Conservation (phyloP, 768 basidiomycete species). For the Lanmaoa pseudosensibilis region DNA sequence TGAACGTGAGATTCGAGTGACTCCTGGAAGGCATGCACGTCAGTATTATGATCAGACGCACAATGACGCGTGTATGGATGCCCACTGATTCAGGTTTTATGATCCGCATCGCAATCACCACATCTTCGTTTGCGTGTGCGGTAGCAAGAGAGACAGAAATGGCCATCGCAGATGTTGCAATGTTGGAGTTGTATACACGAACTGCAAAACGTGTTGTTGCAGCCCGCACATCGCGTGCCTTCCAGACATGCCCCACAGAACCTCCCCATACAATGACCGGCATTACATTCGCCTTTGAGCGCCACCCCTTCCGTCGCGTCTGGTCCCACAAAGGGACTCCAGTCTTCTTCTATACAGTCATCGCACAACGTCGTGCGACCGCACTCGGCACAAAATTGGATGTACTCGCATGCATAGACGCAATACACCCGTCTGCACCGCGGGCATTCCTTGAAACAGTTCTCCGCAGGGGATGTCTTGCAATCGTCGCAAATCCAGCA, state of each 20-base stretch:
- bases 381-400: slow-evolving; percentile 21
- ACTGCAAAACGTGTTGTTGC: slow-evolving; percentile 12
- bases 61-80: not conserved
- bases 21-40: not conserved
- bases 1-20: not conserved
- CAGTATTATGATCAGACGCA: not conserved
- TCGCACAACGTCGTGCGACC: slow-evolving; percentile 22
- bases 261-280: slow-evolving; percentile 1
- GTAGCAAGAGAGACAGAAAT: slow-evolving; percentile 11
- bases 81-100: not conserved
- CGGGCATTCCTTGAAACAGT: slow-evolving; percentile 16
- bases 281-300: slow-evolving; percentile 1
- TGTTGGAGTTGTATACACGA: slow-evolving; percentile 6
- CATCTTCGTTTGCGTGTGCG: slow-evolving; percentile 1
- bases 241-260: slow-evolving; percentile 17
- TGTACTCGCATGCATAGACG: slow-evolving; percentile 23
- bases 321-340: not conserved
- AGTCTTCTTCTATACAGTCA: slow-evolving; percentile 29
- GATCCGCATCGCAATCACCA: not conserved
- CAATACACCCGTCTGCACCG: slow-evolving; percentile 22
- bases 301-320: slow-evolving; percentile 13
- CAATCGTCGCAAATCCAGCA: slow-evolving; percentile 29
- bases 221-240: slow-evolving; percentile 12
- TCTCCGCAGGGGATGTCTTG: slow-evolving; percentile 1
- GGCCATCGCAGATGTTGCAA: slow-evolving; percentile 7